phyloP scores from a whole-genome alignment of 306 rosid species.

The Lathyrus tuberosus region DNA sequence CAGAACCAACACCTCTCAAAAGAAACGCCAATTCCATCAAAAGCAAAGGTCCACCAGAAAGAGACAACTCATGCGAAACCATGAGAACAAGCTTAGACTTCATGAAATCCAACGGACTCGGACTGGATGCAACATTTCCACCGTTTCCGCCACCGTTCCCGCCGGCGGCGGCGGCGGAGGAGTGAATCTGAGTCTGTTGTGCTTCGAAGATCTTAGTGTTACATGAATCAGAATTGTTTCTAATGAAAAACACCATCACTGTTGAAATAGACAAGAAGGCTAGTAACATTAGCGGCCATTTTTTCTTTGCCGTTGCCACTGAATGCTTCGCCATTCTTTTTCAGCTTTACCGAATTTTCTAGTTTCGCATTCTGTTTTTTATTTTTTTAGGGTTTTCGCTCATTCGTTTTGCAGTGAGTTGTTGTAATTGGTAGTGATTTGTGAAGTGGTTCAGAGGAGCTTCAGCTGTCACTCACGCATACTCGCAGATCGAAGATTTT shows the following conservation, averaged over 20 bases:
- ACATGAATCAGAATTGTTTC: slow-evolving; percentile 60
- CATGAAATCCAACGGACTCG: slow-evolving; percentile 67
- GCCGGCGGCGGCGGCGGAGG: slow-evolving; percentile 29
- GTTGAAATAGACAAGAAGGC: slow-evolving; percentile 67
- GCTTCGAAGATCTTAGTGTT: slow-evolving; percentile 36
- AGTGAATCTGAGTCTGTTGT: slow-evolving; percentile 42
- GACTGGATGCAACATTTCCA: slow-evolving; percentile 34
- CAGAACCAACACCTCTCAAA: slow-evolving; percentile 71
- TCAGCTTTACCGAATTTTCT: neutral
- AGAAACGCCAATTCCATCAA: slow-evolving; percentile 82
- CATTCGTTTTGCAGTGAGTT: neutral
- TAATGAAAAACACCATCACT: slow-evolving; percentile 57
- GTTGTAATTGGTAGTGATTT: neutral
- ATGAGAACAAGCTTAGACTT: slow-evolving; percentile 75
- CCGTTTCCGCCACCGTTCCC: neutral
- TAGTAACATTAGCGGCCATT: slow-evolving; percentile 56
- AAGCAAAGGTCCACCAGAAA: slow-evolving; percentile 81
- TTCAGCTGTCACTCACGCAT: neutral
- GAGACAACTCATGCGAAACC: slow-evolving; percentile 81
- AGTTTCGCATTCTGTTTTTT: slow-evolving; percentile 2
- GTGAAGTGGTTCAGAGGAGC: neutral
- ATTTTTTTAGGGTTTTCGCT: slow-evolving; percentile 10
- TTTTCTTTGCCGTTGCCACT: slow-evolving; percentile 59
- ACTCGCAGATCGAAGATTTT: neutral
- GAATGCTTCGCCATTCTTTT: slow-evolving; percentile 56